phyloP scores from a whole-genome alignment of 805 yeast genomes.

The Candida nemodendra region DNA sequence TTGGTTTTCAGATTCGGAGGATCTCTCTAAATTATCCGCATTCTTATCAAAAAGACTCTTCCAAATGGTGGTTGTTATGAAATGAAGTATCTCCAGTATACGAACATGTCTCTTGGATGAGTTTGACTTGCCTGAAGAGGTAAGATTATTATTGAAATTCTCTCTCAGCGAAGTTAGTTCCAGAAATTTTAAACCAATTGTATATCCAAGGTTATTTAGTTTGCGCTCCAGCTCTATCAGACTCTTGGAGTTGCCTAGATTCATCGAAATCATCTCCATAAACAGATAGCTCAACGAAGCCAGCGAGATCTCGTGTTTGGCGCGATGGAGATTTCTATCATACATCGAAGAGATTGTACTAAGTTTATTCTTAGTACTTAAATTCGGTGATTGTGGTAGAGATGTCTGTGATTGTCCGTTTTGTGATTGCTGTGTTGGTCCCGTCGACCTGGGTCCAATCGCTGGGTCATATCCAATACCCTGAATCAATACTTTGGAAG shows the following conservation, averaged over 20 bases:
- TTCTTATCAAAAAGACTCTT: conserved; percentile 68
- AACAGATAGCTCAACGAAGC: conserved; percentile 69
- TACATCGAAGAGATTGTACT: conserved; percentile 44
- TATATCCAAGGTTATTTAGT: conserved; percentile 73
- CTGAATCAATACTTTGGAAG: conserved; percentile 17
- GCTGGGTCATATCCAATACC: conserved; percentile 32
- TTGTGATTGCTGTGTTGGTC: conserved; percentile 14
- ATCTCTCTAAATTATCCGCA: conserved; percentile 46
- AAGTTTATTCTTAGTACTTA: conserved; percentile 10
- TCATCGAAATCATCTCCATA: conserved; percentile 66
- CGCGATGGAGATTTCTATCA: conserved; percentile 66
- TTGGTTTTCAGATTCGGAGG: conserved; percentile 59
- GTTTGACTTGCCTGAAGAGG: conserved; percentile 60
- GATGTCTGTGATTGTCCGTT: conserved; percentile 4
- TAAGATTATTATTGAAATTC: conserved; percentile 43
- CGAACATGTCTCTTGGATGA: conserved; percentile 61
- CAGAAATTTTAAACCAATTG: conserved; percentile 67
- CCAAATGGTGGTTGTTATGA: conserved; percentile 75
- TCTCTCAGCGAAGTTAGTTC: conserved; percentile 71
- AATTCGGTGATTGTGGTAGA: conserved; percentile 9
- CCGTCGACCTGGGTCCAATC: conserved; percentile 31
- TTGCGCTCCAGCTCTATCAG: conserved; percentile 60
- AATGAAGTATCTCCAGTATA: conserved; percentile 73
- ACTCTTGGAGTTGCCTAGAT: conserved; percentile 60
- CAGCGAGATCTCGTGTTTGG: conserved; percentile 63